Evolutionary conservation across 768 basidiomycete species (phyloP), one percentile per base, ranked within the genome.

Genomic region (Boletellus ananas): DNA sequence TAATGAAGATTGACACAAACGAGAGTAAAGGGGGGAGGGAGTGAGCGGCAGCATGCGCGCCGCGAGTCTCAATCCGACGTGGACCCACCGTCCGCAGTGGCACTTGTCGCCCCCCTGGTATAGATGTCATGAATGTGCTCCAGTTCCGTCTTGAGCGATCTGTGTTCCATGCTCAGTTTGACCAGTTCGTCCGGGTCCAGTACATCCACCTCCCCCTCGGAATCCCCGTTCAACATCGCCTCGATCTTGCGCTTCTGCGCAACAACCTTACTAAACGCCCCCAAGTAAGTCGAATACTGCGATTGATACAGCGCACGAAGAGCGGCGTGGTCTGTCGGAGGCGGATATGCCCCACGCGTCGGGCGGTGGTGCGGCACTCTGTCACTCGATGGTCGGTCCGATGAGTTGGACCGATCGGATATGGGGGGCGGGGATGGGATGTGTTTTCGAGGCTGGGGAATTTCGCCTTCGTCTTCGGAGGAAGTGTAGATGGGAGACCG

Each of bases 401-500:
- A 64, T 29, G 61, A 51, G 33, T 51, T 44, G 13, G 62, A 62
- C 1, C 65, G 49, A 16, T 64, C 62, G 11, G 66, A 51, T 20
- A 50, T 33, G 13, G 65, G 49, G 0, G 60, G 58, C 5, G 70
- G 70, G 10, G 70, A 68, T 47, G 33, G 47, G 42, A 47, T 64
- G 52, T 56, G 54, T 57, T 57, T 62, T 35, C 53, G 56, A 36
- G 66, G 52, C 45, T 69, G 64, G 2, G 65, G 62, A 9, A 66
- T 66, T 50, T 78, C 73, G 20, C 72, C 73, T 59, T 83, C 81
- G 44, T 85, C 80, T 34, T 83, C 83, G 1, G 84, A 83, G 1
- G 84, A 84, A 1, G 85, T 85, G 53, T 83, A 85, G 44, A 81
- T 76, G 1, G 81, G 83, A 3, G 82, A 79, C 37, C 68, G 73